Evolutionary conservation across 1,284 basidiomycete genomes (phyloP), one percentile per base, ranked within the genome.

Genomic region (Ceratobasidium theobromae): DNA sequence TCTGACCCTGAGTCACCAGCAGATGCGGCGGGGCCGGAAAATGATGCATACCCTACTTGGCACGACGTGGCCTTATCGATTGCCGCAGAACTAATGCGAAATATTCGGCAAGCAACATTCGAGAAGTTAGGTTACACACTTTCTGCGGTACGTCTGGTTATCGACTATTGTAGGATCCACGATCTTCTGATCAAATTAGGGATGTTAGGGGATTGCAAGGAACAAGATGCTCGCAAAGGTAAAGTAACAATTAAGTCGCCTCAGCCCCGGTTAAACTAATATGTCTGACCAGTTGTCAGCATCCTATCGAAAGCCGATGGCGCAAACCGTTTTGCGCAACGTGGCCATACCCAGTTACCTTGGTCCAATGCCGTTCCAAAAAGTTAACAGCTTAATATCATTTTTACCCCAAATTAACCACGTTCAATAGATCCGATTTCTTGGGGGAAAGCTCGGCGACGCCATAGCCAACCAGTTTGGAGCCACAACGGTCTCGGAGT

Each of bases 151-250:
- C 68, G 87, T 76, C 38, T 27, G 18, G 41, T 23, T n/a, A n/a
- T 67, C 51, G 32, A 11, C 23, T 8, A 8, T 53, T 18, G n/a
- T n/a, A 46, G 16, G 9, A 2, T 14, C 21, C 46, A 21, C 64
- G 9, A 12, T 32, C 18, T 46, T 60, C 60, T 68, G 46, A 55
- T 43, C 6, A n/a, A 32, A 16, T 53, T 52, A n/a, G 23, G 16
- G n/a, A 21, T 48, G 21, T 48, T 60, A 94, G 85, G 97, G 97
- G 1, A 90, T 99, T 65, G 89, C 93, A 1, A 82, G 89, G 70
- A 99, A 98, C 76, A 99, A 98, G 75, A 92, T 95, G 69, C 80
- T 98, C 40, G 89, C 95, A 0, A 98, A 99, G 84, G 91, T 94
- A 45, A 21, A 16, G 46, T 16, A 11, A n/a, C 12, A 8, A 21